Evolutionary conservation across 1,139 yeast species (phyloP).

Genomic region (Pichia sp.): DNA sequence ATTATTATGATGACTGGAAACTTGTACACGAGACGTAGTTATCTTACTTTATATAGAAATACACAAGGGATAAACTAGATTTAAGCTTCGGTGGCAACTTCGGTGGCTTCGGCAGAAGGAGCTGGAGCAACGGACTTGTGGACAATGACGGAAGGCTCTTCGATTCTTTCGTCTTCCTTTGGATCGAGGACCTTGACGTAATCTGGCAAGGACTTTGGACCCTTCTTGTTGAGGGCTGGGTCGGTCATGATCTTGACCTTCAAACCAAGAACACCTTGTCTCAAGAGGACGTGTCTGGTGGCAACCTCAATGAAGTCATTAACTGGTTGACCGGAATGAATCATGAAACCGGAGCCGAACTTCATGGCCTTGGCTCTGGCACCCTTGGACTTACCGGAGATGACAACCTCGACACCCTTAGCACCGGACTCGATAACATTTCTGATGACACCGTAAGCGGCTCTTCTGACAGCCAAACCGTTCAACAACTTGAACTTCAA

Average conservation of each 20-base stretch:
- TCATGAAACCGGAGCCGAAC: conserved; percentile 99
- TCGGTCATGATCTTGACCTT: conserved; percentile 99
- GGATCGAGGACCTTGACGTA: conserved; percentile 93
- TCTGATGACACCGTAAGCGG: conserved; percentile 99
- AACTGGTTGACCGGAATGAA: conserved; percentile 99
- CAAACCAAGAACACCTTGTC: conserved; percentile 99
- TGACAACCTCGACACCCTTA: conserved; percentile 99
- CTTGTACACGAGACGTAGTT: not conserved
- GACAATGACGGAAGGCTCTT: conserved; percentile 81
- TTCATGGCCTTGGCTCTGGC: conserved; percentile 99
- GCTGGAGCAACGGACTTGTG: conserved; percentile 40
- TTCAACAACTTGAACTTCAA: conserved; percentile 95
- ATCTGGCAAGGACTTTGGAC: conserved; percentile 95
- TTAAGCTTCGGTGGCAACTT: conserved; percentile 16
- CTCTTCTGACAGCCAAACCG: conserved; percentile 99
- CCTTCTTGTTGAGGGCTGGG: conserved; percentile 86
- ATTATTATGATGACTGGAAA: not conserved
- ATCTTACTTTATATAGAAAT: not conserved
- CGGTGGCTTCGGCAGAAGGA: conserved; percentile 2
- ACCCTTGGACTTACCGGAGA: conserved; percentile 99
- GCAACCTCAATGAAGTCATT: conserved; percentile 97
- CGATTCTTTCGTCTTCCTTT: conserved; percentile 89
- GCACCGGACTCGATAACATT: conserved; percentile 99
- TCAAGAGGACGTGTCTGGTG: conserved; percentile 98
- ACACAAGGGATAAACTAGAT: not conserved